Base-by-base conservation (phyloP, 257 asterid species). In the Coffea canephora region DNA sequence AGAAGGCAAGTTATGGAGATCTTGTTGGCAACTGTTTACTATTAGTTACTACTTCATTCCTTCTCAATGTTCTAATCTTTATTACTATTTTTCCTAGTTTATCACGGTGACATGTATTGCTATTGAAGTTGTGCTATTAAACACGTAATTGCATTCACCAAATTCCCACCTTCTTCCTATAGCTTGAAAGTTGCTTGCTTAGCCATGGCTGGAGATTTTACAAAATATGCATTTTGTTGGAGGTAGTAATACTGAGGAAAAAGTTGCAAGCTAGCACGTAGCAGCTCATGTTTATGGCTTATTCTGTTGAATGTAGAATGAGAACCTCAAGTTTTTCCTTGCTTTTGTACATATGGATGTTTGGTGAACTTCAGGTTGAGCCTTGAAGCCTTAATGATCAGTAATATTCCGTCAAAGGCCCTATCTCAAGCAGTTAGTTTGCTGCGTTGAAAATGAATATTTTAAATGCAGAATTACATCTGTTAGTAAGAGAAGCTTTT, bases 1-100 rank as follows among this genome's bases (percentile, higher is more conserved):
- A 84, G 81, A 87, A 91, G 98, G 98, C 46, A 83, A 81, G 82
- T 57, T 1, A 21, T 23, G 73, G 15, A 77, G 54, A 23, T 75
- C 31, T 62, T 36, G 13, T 43, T 25, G 4, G 27, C 4, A 43
- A 39, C 21, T 39, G 50, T 79, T 70, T 61, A n/a, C 41, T 50
- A 18, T 14, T 25, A 27, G 72, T 80, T 69, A 25, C 8, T 34
- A n/a, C 21, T n/a, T 8, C 23, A 45, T 68, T 23, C 5, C 41
- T 18, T 69, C 46, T 49, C 70, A 19, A 71, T 79, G 57, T 52
- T 49, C 68, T 45, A 65, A 18, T 50, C 39, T 52, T 78, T 79
- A 21, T 55, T 8, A 23, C 23, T 14, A 27, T 21, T 4, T 54
- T 55, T 55, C 13, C 12, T 43, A 43, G 41, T 45, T 62, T 46